Base-by-base conservation (phyloP, 805 yeast genomes). In the Candida vartiovaarae region DNA sequence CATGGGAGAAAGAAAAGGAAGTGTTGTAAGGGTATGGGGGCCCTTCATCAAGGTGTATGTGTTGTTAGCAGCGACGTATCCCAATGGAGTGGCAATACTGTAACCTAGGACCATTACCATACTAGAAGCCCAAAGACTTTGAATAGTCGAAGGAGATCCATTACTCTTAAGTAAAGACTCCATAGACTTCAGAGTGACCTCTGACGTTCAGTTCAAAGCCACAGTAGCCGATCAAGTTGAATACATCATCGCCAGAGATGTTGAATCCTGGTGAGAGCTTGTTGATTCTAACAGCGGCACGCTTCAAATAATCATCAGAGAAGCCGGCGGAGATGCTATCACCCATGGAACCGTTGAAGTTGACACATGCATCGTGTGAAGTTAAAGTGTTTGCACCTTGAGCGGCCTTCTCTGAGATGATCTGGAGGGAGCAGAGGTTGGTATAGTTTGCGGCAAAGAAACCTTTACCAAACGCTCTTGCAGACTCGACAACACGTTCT, bases 1-100 rank as follows among this genome's bases (percentile, higher is more conserved):
- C 95, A 56, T 87, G 95, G 11, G 86, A 71, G 66, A 85, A 82
- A 51, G 79, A 82, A 51, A 84, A 68, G 70, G 82, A 81, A 38
- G 84, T 67, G 43, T 74, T 72, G 57, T 61, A 75, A 46, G 66
- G 71, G 52, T 76, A 81, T 59, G 55, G 32, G 75, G 74, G 42
- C 73, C 71, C 46, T 67, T 61, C 50, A 80, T 65, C 45, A 74
- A 67, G n/a, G 70, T 63, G 48, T 79, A 65, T 6, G 77, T 67
- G 35, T 75, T 72, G 34, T 72, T 70, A 45, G 76, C 70, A 63
- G 75, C 74, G 7, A 79, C 77, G 1, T 80, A 72, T 2, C 91
- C 93, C 33, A 80, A 69, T 3, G 79, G 72, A 26, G 71, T 70
- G 8, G 81, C 74, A 42, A 72, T 60, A 38, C 76, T 71, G 53